phyloP scores from a whole-genome alignment of 768 basidiomycete genomes.

The Sarcodon aspratus region DNA sequence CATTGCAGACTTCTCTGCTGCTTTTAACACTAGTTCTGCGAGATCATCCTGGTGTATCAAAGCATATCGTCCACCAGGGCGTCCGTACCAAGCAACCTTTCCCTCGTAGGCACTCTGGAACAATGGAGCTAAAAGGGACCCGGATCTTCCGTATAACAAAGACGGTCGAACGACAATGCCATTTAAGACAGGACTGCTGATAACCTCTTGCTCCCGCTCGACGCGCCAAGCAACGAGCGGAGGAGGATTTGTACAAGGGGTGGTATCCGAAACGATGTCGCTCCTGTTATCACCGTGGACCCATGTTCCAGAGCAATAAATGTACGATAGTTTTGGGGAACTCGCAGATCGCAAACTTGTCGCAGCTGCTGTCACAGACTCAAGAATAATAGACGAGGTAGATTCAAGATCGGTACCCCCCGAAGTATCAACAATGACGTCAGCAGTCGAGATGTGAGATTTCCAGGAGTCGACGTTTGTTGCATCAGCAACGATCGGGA shows the following conservation, averaged over 20 bases:
- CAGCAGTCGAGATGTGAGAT: slow-evolving; percentile 16
- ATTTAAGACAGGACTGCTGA: slow-evolving; percentile 19
- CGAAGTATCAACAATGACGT: slow-evolving; percentile 23
- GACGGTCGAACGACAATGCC: slow-evolving; percentile 34
- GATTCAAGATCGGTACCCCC: slow-evolving; percentile 10
- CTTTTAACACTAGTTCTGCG: slow-evolving; percentile 29
- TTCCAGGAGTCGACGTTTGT: slow-evolving; percentile 15
- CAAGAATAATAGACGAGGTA: slow-evolving; percentile 14
- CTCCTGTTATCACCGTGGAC: slow-evolving; percentile 24
- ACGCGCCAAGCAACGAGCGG: slow-evolving; percentile 22
- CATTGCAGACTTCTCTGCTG: slow-evolving; percentile 25
- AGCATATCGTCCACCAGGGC: slow-evolving; percentile 21
- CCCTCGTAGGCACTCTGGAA: slow-evolving; percentile 22
- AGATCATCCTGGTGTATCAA: slow-evolving; percentile 34
- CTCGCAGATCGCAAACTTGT: slow-evolving; percentile 13
- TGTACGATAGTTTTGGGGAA: slow-evolving; percentile 29
- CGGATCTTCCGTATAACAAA: slow-evolving; percentile 30
- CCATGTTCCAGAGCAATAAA: slow-evolving; percentile 36
- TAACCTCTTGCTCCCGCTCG: slow-evolving; percentile 20
- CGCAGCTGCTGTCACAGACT: slow-evolving; percentile 15
- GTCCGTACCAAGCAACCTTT: slow-evolving; percentile 22
- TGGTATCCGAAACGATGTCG: slow-evolving; percentile 22
- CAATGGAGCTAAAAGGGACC: slow-evolving; percentile 20
- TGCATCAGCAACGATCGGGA: slow-evolving; percentile 22
- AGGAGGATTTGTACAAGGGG: slow-evolving; percentile 15